Evolutionary conservation across 1,139 yeast genomes (phyloP), one percentile per base, ranked within the genome.

Genomic region (Pichia sp.): DNA sequence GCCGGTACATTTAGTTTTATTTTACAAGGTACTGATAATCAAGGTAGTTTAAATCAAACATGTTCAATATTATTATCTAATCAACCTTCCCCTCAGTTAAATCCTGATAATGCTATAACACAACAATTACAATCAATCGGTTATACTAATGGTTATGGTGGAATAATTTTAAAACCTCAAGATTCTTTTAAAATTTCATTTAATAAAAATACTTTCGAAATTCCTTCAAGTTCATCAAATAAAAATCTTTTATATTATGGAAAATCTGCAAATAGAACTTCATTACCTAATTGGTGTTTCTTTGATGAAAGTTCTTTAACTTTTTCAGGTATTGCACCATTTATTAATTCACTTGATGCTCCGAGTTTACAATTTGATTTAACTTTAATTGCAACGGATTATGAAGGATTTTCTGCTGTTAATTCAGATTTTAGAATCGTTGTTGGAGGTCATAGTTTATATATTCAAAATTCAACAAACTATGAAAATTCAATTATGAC

Each of bases 291-390:
- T 57, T 92, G 98, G 98, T 68, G 89, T 43, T 63, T 66, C 46
- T 92, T 90, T 59, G 78, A 86, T 58, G 61, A 80, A 9, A 70
- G 68, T 44, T 50, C 64, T 4, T 65, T 86, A 51, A 73, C 84
- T n/a, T 90, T 89, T 61, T 71, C 79, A 35, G 99, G 99, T 35
- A 80, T 82, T 2, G 92, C 96, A 0, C 99, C 99, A 4, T 69
- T 83, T 8, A 87, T 86, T 29, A 82, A 85, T 54, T 85, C 96
- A 2, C 72, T 76, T 11, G 81, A 86, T 55, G 98, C 98, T 1
- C 97, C 97, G 11, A 87, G 95, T 30, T 72, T 78, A 55, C 69
- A 71, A 41, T 92, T 80, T 60, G 75, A 78, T n/a, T 78, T 94
- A 51, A 71, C 79, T 43, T 73, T 90, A 53, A 78, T 89, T 47